phyloP scores from a whole-genome alignment of 23 red algal species.

The Gracilaria caudata region DNA sequence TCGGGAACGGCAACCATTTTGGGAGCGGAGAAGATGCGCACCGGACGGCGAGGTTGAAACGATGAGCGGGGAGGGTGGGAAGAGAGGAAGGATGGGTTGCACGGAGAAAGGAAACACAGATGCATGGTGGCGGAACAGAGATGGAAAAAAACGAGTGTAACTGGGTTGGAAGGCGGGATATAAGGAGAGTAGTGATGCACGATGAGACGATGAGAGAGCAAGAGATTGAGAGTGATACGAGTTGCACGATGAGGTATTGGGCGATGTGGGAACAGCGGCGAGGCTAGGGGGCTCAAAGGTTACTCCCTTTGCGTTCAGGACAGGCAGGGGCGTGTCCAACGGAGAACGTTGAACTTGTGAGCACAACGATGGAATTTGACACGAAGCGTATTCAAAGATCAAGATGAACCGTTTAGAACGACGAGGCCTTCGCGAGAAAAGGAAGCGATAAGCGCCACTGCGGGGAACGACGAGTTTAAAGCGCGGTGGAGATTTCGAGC shows the following conservation, averaged over 20 bases:
- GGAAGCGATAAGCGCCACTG: neutral
- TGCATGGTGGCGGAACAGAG: slow-evolving; percentile 4
- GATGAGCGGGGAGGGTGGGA: neutral
- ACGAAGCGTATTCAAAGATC: neutral
- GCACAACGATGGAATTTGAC: slow-evolving; percentile 13
- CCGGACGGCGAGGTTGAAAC: slow-evolving; percentile 7
- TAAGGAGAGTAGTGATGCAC: neutral
- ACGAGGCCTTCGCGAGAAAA: neutral
- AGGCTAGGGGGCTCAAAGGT: slow-evolving; percentile 9
- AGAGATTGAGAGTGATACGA: neutral
- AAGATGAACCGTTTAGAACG: neutral
- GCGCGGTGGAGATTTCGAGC: neutral
- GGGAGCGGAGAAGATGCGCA: neutral
- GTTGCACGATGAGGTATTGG: slow-evolving; percentile 4
- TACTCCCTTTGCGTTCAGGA: neutral
- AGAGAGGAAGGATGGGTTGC: slow-evolving; percentile 4
- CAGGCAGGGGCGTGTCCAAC: neutral
- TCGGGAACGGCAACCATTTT: slow-evolving; percentile 67
- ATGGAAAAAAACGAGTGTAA: neutral
- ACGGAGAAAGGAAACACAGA: slow-evolving; percentile 20
- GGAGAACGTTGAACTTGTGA: slow-evolving; percentile 5
- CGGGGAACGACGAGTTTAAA: neutral
- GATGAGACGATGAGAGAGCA: neutral
- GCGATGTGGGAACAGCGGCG: neutral
- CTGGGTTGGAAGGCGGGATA: slow-evolving; percentile 13